phyloP scores from a whole-genome alignment of 768 basidiomycete species.

The Leccinum obscurum region DNA sequence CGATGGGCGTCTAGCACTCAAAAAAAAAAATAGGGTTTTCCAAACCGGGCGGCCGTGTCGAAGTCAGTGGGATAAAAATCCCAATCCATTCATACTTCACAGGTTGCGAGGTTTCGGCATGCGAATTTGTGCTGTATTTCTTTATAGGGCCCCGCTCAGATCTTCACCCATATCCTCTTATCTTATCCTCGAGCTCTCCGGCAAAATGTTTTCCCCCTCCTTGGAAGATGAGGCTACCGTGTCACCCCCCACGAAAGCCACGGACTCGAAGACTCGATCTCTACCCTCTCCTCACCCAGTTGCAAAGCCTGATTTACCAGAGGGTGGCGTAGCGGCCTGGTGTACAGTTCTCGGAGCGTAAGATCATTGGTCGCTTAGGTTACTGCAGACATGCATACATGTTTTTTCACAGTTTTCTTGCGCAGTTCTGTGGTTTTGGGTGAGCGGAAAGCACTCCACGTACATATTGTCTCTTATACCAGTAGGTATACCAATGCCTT shows the following conservation, averaged over 20 bases:
- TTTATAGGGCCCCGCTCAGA: neutral
- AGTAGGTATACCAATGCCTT: slow-evolving; percentile 23
- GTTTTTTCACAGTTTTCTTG: slow-evolving; percentile 23
- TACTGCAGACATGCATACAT: neutral
- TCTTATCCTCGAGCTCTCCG: neutral
- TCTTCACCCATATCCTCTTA: neutral
- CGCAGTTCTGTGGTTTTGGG: slow-evolving; percentile 30
- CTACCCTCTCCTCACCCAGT: neutral
- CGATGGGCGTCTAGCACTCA: neutral
- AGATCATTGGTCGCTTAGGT: neutral
- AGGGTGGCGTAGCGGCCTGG: slow-evolving; percentile 24
- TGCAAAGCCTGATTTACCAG: slow-evolving; percentile 8
- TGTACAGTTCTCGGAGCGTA: slow-evolving; percentile 30
- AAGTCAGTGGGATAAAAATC: neutral
- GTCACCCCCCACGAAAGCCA: neutral
- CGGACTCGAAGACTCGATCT: neutral
- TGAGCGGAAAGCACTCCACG: neutral
- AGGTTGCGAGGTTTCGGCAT: neutral
- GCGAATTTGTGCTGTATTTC: neutral
- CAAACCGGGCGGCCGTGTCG: neutral
- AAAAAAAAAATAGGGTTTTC: neutral
- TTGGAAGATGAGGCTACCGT: neutral
- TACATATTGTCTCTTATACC: neutral
- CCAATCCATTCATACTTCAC: neutral
- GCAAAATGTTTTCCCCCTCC: neutral